These are phyloP conservation scores for Pleurotus ostreatus DNA, from an alignment of 768 basidiomycete species.

Conservation along the genomic window DNA sequence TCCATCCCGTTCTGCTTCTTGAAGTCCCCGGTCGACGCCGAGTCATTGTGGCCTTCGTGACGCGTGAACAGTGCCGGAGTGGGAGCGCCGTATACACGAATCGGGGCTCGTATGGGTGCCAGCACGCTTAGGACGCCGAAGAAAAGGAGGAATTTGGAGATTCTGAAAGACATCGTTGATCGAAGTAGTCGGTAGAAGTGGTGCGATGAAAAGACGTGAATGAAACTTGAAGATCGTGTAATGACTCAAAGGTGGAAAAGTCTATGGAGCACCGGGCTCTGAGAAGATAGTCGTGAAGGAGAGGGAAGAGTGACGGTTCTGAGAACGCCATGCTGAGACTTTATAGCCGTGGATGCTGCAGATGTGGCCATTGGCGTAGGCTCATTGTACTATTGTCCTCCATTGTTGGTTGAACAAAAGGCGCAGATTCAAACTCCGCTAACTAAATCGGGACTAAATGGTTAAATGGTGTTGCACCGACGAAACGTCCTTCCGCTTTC, in stretches of 20 bases:
- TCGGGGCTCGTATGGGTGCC: constrained; percentile 3
- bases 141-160: not conserved
- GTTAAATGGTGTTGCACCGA: no score
- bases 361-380: no score
- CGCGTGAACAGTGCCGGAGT: constrained; percentile 17
- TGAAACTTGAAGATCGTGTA: constrained; percentile 1
- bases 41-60: constrained; percentile 22
- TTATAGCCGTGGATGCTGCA: no score
- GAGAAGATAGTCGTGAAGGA: not conserved
- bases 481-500: no score
- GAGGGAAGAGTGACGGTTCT: no score
- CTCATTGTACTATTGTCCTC: no score
- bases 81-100: constrained; percentile 31
- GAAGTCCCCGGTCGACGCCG: constrained; percentile 16
- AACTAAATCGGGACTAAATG: no score
- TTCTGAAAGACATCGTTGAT: not conserved
- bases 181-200: not conserved
- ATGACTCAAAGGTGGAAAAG: not conserved
- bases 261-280: constrained; percentile 4
- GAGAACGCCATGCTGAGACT: no score
- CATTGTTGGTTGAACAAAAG: no score
- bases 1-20: constrained; percentile 41
- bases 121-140: not conserved
- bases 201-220: not conserved
- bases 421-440: no score